Conservation (phyloP, 306 rosid genomes). For the Comarum palustre region DNA sequence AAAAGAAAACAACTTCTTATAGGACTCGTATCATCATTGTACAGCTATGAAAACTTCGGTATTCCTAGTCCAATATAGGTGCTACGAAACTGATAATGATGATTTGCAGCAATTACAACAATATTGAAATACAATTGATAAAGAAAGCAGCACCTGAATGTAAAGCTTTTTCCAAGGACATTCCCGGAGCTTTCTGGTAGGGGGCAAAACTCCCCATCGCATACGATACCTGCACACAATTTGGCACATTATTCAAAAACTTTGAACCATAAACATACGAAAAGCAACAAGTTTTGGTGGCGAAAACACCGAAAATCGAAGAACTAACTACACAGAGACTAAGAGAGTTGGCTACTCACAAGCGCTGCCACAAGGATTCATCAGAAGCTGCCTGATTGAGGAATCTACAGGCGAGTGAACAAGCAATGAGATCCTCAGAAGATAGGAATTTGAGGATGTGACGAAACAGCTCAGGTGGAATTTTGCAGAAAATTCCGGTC, state of each 20-base stretch:
- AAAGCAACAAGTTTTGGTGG: background rate
- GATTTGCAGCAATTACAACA: constrained; percentile 1
- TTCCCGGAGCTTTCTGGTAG: constrained; percentile 63
- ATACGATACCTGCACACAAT: constrained; percentile 61
- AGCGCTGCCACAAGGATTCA: constrained; percentile 90
- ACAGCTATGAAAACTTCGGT: constrained; percentile 7
- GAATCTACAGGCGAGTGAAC: constrained; percentile 76
- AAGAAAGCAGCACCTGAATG: constrained; percentile 47
- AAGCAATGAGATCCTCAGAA: constrained; percentile 85
- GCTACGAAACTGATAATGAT: background rate
- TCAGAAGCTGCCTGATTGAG: constrained; percentile 80
- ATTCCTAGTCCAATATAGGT: background rate
- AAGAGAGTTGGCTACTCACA: constrained; percentile 46
- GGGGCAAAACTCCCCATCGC: constrained; percentile 81
- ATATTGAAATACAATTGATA: background rate
- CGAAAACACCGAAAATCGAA: background rate
- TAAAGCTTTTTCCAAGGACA: constrained; percentile 86
- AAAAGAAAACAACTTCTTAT: constrained; percentile 5
- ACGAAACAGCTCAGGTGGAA: constrained; percentile 78
- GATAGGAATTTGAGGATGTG: constrained; percentile 87
- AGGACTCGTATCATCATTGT: background rate
- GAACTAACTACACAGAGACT: background rate
- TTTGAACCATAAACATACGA: background rate
- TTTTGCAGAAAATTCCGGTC: constrained; percentile 60
- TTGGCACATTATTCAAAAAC: background rate